Percentiles rank a stretch among this genome's conserved stretches.
Conservation (phyloP, 352 stramenopile species). For the Phytophthora tentaculata region DNA sequence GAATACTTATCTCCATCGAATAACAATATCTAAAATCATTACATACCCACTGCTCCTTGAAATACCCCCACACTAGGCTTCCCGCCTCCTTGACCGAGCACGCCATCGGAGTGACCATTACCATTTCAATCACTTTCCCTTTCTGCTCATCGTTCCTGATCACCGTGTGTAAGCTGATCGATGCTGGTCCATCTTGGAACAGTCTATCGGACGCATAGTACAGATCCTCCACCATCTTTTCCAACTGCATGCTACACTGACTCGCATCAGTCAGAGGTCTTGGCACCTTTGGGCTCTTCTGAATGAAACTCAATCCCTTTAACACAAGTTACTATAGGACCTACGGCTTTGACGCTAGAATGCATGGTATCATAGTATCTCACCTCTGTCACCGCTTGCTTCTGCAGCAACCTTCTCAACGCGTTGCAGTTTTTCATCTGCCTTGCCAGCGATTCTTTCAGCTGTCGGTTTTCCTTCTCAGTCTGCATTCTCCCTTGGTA, state of each 20-base stretch:
- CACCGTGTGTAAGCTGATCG: slow-evolving; percentile 5
- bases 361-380: no score
- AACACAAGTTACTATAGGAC: no score
- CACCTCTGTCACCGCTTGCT: not conserved
- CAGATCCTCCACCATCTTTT: slow-evolving; percentile 1
- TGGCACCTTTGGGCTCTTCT: not conserved
- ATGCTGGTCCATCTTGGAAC: not conserved
- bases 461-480: not conserved
- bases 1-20: not conserved
- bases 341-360: no score
- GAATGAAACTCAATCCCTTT: not conserved
- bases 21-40: no score
- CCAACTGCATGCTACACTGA: not conserved
- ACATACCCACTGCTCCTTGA: not conserved
- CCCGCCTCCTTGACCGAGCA: slow-evolving; percentile 5
- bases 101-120: slow-evolving; percentile 1
- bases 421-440: not conserved
- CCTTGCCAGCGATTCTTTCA: not conserved
- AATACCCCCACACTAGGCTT: not conserved
- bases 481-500: not conserved
- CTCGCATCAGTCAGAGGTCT: not conserved
- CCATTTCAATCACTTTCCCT: slow-evolving; percentile 3
- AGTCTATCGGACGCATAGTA: not conserved
- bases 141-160: slow-evolving; percentile 1
- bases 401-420: slow-evolving; percentile 1